Base-by-base conservation (phyloP, 1,284 basidiomycete genomes). In the Naganishia liquefaciens region DNA sequence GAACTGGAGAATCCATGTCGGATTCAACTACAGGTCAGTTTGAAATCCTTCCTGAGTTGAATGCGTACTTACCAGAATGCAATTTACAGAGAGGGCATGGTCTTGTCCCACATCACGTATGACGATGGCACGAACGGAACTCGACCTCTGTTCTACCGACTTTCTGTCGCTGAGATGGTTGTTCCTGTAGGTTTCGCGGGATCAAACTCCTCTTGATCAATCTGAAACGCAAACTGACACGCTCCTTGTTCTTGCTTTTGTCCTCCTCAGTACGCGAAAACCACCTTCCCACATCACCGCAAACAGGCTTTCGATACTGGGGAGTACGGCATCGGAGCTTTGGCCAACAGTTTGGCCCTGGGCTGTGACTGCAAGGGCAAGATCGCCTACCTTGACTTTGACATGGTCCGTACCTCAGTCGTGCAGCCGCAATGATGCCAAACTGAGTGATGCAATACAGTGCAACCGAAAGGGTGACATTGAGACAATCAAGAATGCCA, bases 1-100 rank as follows among this genome's bases (percentile, higher is more conserved):
- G 74, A 93, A 93, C 72, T 95, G 92, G 91, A 91, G 88, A 77
- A 89, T 94, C 87, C 92, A 94, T 75, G 82, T 94, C 62, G 85
- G 89, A 86, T 76, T 50, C 39, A 69, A 75, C 60, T 69, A 68
- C 58, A 58, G 55, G 55, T 58, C 10, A 58, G 55, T 70, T 80
- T 80, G 71, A 74, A n/a, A 89, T 89, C 67, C 68, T 95, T 21
- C 17, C n/a, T 7, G 25, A 23, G 21, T 19, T 10, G 46, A 21
- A 76, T 89, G 1, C 93, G 96, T 77, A 93, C 93, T 2, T 37
- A 37, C 33, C 89, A 96, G 69, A 93, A 93, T 51, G 92, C 95
- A 23, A 90, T 88, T 70, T 95, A 93, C 43, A 64, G 68, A 37
- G 64, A 67, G 52, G 79, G 79, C 37, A 68, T 80, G 37, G 75